Percentiles rank a stretch among this genome's conserved stretches.
Evolutionary conservation across 116 monocot species (phyloP).

Genomic region (Iris pallida): DNA sequence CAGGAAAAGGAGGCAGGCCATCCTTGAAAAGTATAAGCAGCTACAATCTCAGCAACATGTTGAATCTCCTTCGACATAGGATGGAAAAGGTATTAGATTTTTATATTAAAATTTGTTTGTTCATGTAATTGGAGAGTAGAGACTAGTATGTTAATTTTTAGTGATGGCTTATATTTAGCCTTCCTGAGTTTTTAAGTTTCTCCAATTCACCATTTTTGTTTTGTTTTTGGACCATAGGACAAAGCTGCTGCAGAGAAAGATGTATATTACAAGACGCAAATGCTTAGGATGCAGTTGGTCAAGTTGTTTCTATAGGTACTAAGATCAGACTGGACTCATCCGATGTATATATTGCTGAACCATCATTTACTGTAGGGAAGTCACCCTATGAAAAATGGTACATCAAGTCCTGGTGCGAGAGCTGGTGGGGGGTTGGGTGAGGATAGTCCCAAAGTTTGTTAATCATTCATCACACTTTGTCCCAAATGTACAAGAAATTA

Average conservation of each 20-base stretch:
- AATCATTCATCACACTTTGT: neutral
- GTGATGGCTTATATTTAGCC: neutral
- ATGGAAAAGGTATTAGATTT: slow-evolving; percentile 44
- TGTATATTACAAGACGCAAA: neutral
- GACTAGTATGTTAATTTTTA: neutral
- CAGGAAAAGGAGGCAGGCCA: slow-evolving; percentile 78
- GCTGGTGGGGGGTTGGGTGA: slow-evolving; percentile 55
- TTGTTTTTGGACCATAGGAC: slow-evolving; percentile 23
- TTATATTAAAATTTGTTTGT: neutral
- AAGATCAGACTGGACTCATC: slow-evolving; percentile 34
- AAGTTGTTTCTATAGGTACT: slow-evolving; percentile 1
- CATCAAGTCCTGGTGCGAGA: slow-evolving; percentile 22
- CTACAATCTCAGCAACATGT: slow-evolving; percentile 34
- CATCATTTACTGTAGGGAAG: slow-evolving; percentile 63
- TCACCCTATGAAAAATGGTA: slow-evolving; percentile 60
- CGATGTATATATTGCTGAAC: slow-evolving; percentile 35
- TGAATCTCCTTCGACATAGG: slow-evolving; percentile 25
- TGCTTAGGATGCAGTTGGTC: slow-evolving; percentile 1
- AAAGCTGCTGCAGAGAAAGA: slow-evolving; percentile 17
- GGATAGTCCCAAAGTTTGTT: slow-evolving; percentile 83
- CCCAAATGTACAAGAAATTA: neutral
- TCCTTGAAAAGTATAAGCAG: slow-evolving; percentile 84
- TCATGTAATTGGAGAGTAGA: neutral
- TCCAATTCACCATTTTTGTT: neutral
- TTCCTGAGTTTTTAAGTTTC: neutral